phyloP scores from a whole-genome alignment of 331 rosid genomes.

The Quercus tomentella region DNA sequence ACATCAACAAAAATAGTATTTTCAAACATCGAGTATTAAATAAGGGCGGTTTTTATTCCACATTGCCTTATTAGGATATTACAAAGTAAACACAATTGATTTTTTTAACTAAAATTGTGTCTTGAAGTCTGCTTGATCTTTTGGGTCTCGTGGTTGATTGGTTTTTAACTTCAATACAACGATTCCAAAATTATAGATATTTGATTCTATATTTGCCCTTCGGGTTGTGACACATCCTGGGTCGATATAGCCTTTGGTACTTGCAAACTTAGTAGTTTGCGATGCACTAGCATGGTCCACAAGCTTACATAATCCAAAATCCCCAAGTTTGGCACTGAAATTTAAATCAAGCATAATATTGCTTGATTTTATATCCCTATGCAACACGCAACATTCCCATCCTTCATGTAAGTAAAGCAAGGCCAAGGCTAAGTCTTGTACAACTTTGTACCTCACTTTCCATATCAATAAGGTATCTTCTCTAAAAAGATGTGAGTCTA shows the following conservation, averaged over 20 bases:
- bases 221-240: too few relatives aligned
- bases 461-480: conserved; percentile 26
- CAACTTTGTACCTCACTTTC: conserved; percentile 35
- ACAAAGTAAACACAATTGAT: too few relatives aligned
- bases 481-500: conserved; percentile 27
- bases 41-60: too few relatives aligned
- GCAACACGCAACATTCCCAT: conserved; percentile 37
- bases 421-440: conserved; percentile 41
- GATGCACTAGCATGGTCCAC: conserved; percentile 27
- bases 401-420: conserved; percentile 50
- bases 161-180: conserved; percentile 10
- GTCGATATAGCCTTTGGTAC: conserved; percentile 34
- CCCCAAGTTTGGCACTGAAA: conserved; percentile 47
- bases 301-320: conserved; percentile 39
- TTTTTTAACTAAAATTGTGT: too few relatives aligned
- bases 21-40: too few relatives aligned
- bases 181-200: conserved; percentile 13
- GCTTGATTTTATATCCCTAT: conserved; percentile 52
- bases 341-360: conserved; percentile 40
- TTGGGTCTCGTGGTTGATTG: neutral
- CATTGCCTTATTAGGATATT: too few relatives aligned
- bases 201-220: conserved; percentile 1
- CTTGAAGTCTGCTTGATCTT: neutral
- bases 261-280: conserved; percentile 35
- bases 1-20: too few relatives aligned